Evolutionary conservation across 805 yeast species (phyloP).

Genomic region (Middelhovenomyces tepae): DNA sequence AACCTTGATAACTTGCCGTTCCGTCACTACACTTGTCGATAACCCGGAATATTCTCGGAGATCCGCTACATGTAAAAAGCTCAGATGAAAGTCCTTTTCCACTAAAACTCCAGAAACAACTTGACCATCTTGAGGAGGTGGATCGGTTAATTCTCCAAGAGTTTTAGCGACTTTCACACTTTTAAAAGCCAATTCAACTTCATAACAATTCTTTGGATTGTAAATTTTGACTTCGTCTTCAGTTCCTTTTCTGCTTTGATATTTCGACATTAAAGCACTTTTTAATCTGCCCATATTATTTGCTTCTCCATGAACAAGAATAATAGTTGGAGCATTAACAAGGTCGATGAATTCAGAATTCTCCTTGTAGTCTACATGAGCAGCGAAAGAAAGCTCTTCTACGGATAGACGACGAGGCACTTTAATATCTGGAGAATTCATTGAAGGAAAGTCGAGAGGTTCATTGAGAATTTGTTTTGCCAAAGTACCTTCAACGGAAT

Average conservation of each 20-base stretch:
- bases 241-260: conserved; percentile 70
- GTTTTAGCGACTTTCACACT: conserved; percentile 81
- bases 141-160: conserved; percentile 48
- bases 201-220: conserved; percentile 88
- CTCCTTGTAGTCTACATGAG: conserved; percentile 95
- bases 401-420: conserved; percentile 82
- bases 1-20: conserved; percentile 68
- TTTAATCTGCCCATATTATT: conserved; percentile 98
- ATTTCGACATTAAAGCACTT: conserved; percentile 83
- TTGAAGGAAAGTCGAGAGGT: conserved; percentile 83
- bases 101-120: conserved; percentile 77
- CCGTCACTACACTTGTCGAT: conserved; percentile 75
- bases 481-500: conserved; percentile 97
- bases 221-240: conserved; percentile 84
- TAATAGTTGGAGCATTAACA: conserved; percentile 76
- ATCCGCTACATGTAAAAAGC: conserved; percentile 74
- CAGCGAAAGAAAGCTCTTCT: conserved; percentile 97
- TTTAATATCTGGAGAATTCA: conserved; percentile 66
- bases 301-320: conserved; percentile 93
- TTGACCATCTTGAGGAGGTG: conserved; percentile 36
- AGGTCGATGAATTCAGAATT: conserved; percentile 84
- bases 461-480: conserved; percentile 84
- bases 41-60: conserved; percentile 82
- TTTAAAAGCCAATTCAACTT: conserved; percentile 63
- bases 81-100: conserved; percentile 82